Conservation (phyloP, 78 protist genomes). For the Guillardia theta region DNA sequence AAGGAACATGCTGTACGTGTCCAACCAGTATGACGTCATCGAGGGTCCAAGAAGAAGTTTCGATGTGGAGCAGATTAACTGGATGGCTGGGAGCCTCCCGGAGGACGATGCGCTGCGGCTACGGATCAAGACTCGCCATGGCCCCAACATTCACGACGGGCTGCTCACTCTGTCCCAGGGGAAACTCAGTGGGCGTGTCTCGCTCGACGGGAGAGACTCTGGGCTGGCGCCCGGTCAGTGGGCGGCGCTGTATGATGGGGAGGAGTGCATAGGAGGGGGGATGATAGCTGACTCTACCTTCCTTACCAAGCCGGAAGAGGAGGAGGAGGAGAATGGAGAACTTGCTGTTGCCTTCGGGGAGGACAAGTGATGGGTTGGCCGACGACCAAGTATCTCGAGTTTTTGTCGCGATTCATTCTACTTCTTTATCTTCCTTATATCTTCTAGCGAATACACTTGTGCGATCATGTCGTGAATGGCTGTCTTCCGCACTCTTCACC, state of each 20-base stretch:
- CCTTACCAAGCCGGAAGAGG: neutral
- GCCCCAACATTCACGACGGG: neutral
- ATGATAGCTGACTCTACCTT: neutral
- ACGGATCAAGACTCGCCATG: slow-evolving; percentile 29
- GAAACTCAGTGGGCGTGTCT: neutral
- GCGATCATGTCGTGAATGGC: no score
- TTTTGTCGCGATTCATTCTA: no score
- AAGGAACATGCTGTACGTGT: neutral
- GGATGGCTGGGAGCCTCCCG: neutral
- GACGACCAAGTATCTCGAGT: no score
- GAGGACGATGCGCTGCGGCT: neutral
- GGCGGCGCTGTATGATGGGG: slow-evolving; percentile 44
- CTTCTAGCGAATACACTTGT: no score
- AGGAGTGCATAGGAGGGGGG: slow-evolving; percentile 43
- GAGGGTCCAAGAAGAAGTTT: neutral
- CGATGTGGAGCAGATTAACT: neutral
- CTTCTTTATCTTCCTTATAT: no score
- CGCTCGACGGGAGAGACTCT: neutral
- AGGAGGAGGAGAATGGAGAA: neutral
- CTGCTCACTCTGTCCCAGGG: neutral
- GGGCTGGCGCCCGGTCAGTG: slow-evolving; percentile 54
- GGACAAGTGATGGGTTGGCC: neutral
- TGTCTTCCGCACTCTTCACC: no score
- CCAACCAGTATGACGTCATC: neutral
- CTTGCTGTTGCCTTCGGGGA: neutral